Percentiles rank a stretch among this genome's conserved stretches.
Conservation (phyloP, 2,329 filamentous ascomycete species). For the Alternaria arborescens region DNA sequence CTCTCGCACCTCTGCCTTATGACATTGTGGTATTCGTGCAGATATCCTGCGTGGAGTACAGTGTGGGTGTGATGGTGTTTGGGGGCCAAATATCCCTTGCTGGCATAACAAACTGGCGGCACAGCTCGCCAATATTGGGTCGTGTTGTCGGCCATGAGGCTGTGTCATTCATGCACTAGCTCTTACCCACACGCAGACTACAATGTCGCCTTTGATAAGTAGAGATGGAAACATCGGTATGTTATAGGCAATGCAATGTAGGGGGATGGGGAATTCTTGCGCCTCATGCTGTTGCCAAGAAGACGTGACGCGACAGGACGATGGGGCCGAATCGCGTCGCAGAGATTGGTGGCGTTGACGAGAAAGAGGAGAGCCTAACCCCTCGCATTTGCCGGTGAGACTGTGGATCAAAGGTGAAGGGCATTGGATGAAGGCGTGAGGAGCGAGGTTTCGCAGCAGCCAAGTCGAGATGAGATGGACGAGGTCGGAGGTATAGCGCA, state of each 20-base stretch:
- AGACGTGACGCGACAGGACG: neutral
- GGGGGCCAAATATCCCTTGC: neutral
- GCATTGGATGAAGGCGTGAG: neutral
- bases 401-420: neutral
- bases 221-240: neutral
- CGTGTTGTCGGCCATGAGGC: constrained; percentile 1
- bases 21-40: neutral
- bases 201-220: neutral
- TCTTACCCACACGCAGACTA: neutral
- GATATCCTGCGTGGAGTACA: neutral
- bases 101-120: neutral
- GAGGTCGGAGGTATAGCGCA: constrained; percentile 4
- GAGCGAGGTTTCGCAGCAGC: neutral
- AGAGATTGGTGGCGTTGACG: neutral
- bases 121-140: neutral
- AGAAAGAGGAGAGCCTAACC: neutral
- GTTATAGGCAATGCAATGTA: neutral
- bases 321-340: neutral
- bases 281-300: neutral
- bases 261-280: neutral
- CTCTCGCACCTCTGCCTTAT: neutral
- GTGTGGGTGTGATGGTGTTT: neutral
- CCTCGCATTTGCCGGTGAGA: neutral
- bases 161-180: neutral
- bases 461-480: constrained; percentile 2